phyloP scores from a whole-genome alignment of 2,329 filamentous ascomycete genomes.

The Epichloe elymi region DNA sequence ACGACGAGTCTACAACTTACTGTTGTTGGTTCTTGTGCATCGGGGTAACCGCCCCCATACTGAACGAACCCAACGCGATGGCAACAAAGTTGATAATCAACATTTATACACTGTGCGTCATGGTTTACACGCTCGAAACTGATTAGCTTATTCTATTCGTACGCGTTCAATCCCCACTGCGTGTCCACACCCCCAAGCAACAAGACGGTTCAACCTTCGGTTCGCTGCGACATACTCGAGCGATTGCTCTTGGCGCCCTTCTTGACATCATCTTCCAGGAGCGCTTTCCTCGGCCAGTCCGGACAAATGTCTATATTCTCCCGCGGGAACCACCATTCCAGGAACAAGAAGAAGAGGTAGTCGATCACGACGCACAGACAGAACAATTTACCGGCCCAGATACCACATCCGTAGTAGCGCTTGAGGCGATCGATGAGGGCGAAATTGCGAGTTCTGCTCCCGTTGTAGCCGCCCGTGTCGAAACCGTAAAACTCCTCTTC shows the following conservation, averaged over 20 bases:
- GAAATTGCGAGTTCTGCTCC: conserved; percentile 67
- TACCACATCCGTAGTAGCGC: conserved; percentile 92
- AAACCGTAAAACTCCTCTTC: conserved; percentile 84
- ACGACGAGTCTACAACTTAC: no score
- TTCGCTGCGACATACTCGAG: conserved; percentile 20
- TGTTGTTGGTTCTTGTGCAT: no score
- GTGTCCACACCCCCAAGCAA: no score
- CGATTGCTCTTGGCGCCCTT: conserved; percentile 18
- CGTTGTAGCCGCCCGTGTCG: conserved; percentile 56
- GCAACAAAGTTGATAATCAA: no score
- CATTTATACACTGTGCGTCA: no score
- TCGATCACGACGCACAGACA: conserved; percentile 90
- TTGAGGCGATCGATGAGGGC: conserved; percentile 90
- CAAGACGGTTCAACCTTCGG: conserved; percentile 4
- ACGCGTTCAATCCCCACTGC: no score
- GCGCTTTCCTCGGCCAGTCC: conserved; percentile 75
- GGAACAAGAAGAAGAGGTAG: conserved; percentile 76
- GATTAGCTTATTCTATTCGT: neutral
- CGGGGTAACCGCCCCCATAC: no score
- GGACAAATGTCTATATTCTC: conserved; percentile 78
- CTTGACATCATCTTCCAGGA: conserved; percentile 18
- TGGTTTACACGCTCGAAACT: no score
- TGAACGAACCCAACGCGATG: no score
- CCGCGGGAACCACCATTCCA: conserved; percentile 78
- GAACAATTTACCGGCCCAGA: conserved; percentile 97